phyloP scores from a whole-genome alignment of 225 moss, liverwort and hornwort genomes.

The Thuidium tamariscinum region DNA sequence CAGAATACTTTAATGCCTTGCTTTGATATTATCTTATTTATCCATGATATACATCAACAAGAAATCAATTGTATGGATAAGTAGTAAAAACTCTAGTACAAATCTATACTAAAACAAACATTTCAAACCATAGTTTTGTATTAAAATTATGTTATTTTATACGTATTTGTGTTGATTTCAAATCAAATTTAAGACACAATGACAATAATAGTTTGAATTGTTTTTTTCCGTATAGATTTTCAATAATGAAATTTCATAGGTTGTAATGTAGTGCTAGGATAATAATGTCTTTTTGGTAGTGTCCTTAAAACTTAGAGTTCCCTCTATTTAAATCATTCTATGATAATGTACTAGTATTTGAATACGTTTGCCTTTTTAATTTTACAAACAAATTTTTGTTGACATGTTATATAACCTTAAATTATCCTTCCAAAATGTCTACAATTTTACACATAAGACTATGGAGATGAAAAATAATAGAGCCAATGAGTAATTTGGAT shows the following conservation, averaged over 20 bases:
- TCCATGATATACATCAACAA: too few relatives aligned
- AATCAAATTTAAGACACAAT: not conserved
- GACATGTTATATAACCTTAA: too few relatives aligned
- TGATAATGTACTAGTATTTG: not conserved
- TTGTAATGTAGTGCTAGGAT: not conserved
- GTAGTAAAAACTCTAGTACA: not conserved
- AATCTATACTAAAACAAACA: not conserved
- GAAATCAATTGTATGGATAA: too few relatives aligned
- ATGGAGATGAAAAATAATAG: too few relatives aligned
- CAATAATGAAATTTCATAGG: not conserved
- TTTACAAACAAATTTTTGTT: too few relatives aligned
- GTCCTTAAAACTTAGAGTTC: not conserved
- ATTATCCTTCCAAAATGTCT: too few relatives aligned
- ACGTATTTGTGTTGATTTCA: not conserved
- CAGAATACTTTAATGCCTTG: too few relatives aligned
- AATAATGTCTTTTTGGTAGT: not conserved
- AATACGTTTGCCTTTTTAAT: not conserved
- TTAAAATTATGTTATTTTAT: too few relatives aligned
- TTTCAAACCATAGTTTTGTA: not conserved
- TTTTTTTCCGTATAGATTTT: fast-evolving
- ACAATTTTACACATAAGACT: too few relatives aligned
- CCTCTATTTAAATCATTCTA: not conserved
- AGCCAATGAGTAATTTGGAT: too few relatives aligned
- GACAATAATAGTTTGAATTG: fast-evolving
- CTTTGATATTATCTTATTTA: too few relatives aligned